Conservation (phyloP, 2,329 filamentous ascomycete species). For the Acrodontium crateriforme region DNA sequence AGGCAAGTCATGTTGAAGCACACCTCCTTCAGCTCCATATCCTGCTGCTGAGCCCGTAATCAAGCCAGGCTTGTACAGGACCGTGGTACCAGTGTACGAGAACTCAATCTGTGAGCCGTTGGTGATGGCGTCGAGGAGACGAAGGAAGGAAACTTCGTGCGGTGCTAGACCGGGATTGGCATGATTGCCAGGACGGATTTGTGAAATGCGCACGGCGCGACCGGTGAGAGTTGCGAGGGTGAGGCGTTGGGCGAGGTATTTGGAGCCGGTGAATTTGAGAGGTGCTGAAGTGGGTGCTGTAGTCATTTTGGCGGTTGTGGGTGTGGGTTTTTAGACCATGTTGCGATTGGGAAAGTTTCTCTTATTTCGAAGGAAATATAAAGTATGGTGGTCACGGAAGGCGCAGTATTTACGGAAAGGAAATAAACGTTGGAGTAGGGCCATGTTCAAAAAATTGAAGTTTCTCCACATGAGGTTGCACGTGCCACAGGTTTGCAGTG, state of each 20-base stretch:
- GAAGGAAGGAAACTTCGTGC: constrained; percentile 89
- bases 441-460: no score
- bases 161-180: constrained; percentile 79
- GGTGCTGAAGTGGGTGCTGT: constrained; percentile 2
- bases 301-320: no score
- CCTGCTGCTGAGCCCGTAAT: constrained; percentile 76
- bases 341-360: no score
- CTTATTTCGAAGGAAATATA: no score
- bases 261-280: constrained; percentile 61
- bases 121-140: constrained; percentile 84
- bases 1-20: constrained; percentile 70
- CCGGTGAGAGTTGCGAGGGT: constrained; percentile 86
- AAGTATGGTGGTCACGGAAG: no score
- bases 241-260: constrained; percentile 68
- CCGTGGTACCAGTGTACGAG: constrained; percentile 85
- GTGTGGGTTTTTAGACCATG: no score
- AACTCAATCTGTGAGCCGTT: constrained; percentile 94
- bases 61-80: constrained; percentile 82
- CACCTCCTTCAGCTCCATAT: constrained; percentile 56
- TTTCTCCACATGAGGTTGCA: no score
- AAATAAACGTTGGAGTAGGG: no score
- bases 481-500: no score
- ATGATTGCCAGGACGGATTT: constrained; percentile 77
- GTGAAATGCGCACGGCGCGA: constrained; percentile 76
- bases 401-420: no score